Evolutionary conservation across 306 rosid species (phyloP).

Genomic region (Arachis hypogaea): DNA sequence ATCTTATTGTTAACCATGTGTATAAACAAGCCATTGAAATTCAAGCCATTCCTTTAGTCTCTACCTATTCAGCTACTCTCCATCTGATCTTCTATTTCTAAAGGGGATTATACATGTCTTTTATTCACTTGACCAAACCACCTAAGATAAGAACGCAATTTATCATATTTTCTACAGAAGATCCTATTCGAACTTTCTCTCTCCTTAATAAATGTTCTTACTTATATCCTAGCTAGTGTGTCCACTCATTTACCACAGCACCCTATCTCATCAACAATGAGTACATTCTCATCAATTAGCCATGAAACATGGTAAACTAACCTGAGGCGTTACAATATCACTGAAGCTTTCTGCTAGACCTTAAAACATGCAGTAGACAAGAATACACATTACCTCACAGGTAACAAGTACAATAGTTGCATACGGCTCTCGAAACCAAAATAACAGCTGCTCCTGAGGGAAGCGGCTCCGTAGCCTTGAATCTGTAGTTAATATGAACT

Average conservation of each 20-base stretch:
- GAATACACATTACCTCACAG: constrained; percentile 72
- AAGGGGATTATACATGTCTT: neutral
- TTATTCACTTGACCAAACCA: neutral
- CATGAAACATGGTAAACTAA: constrained; percentile 18
- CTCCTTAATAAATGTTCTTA: neutral
- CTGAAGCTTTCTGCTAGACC: constrained; percentile 7
- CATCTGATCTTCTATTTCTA: neutral
- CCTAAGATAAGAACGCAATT: neutral
- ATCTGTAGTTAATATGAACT: constrained; percentile 92
- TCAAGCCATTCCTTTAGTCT: neutral
- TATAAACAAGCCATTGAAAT: neutral
- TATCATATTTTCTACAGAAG: neutral
- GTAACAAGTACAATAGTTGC: constrained; percentile 90
- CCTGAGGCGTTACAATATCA: constrained; percentile 20
- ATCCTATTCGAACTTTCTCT: neutral
- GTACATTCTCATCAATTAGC: constrained; percentile 15
- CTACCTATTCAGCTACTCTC: neutral
- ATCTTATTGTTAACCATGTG: neutral
- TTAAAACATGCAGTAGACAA: constrained; percentile 21
- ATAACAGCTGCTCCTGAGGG: constrained; percentile 86
- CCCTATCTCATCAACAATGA: neutral
- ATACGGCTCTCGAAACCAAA: constrained; percentile 97
- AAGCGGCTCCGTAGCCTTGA: constrained; percentile 93
- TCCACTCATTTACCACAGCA: neutral
- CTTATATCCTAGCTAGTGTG: neutral